Evolutionary conservation across 148 eudicot species (phyloP), one percentile per base, ranked within the genome.

Genomic region (Persicaria maculosa): DNA sequence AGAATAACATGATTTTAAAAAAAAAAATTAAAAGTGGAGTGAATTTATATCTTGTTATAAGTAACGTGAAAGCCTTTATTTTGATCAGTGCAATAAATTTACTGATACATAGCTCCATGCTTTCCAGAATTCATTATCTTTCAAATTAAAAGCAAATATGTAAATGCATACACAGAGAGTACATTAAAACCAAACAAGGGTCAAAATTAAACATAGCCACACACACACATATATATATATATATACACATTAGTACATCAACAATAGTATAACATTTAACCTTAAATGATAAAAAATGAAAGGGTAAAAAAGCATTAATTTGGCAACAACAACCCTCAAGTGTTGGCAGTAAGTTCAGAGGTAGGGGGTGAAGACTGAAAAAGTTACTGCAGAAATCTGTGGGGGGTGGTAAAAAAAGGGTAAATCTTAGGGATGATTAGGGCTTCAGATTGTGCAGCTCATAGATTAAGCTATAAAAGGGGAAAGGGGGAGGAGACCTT

Each of bases 331-430:
- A 31, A 31, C 70, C 47, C 5, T 17, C 52, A 45, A 40, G 15
- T 62, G 11, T 62, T 62, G 25, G 68, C 12, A 36, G 68, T 1
- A 40, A 65, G 69, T 64, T 64, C 7, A 12, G 62, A 57, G 62
- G 20, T 5, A 7, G 9, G 40, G 40, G 64, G 64, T 20, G 36
- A 58, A 20, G 47, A 40, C 47, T 40, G 47, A 65, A 40, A 40
- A 65, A 65, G 70, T 65, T 65, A 65, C 70, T 65, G 70, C 69
- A 6, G 69, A 12, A 14, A 31, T 31, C 40, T 31, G 45, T 40
- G 31, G 8, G 46, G 68, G 68, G 70, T 36, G 70, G 70, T 65
- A 65, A 65, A 65, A 62, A 65, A 62, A 4, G 44, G 68, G n/a
- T 12, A 36, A 62, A 62, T 31, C 2, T 40, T 65, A 65, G 9